Evolutionary conservation across 2,329 filamentous ascomycete species (phyloP), one percentile per base, ranked within the genome.

Genomic region (Phaeosphaeria sp.): DNA sequence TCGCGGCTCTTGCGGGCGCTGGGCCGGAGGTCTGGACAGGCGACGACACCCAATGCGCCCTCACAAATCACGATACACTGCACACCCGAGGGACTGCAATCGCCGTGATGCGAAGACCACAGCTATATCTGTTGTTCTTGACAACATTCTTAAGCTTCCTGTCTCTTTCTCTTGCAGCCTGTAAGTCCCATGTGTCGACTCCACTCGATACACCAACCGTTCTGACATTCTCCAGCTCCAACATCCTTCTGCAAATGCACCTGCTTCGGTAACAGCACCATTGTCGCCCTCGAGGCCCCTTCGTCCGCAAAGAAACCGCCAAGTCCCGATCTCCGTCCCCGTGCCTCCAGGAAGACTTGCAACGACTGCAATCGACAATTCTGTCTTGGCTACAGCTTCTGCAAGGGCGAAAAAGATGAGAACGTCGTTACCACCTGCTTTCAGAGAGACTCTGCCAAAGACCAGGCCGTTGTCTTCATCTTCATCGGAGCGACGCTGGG

Each of bases 161-260:
- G 15, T 76, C 77, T 22, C 46, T 77, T 30, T 68, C 77, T 2
- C 71, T 79, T n/a, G 80, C 81, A 60, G 78, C 79, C 41, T 75
- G 81, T 81, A 76, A 54, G 79, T 61, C 18, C n/a, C 22, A 33
- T 39, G 17, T 23, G 30, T 48, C 43, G n/a, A 15, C 25, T 18
- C 44, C 44, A 18, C 7, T 21, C 50, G 43, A 42, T 20, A 33
- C 20, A n/a, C 44, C 21, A n/a, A 47, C 18, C n/a, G n/a, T n/a
- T 11, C 36, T 43, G 18, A 33, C 49, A 22, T 44, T 11, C 48
- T 36, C 56, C 64, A 83, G 82, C 81, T 44, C 81, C 83, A 22
- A 85, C 86, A 17, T 88, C 87, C 57, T 90, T 89, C 77, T 90
- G 88, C 83, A 90, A 90, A 84, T 90, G 88, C 74, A 89, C 86